Evolutionary conservation across 2,329 filamentous ascomycete species (phyloP), one percentile per base, ranked within the genome.

Genomic region (Teratosphaeria zuluensis): DNA sequence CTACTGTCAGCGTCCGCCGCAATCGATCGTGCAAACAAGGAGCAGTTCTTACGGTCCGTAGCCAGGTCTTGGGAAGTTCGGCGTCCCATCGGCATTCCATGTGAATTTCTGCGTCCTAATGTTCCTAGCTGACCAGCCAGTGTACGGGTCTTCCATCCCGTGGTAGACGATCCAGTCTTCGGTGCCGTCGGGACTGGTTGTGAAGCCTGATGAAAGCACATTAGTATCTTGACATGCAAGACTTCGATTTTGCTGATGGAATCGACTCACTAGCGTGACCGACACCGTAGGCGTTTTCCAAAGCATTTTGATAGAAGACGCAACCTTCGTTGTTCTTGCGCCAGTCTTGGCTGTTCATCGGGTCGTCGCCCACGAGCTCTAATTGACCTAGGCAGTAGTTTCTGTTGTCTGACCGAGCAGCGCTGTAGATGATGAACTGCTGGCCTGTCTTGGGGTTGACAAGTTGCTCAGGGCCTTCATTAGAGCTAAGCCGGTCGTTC

Each of bases 121-220:
- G n/a, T 75, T 78, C 24, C 55, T 78, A 24, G 76, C 77, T 31
- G 63, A 65, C 78, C 77, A 80, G 0, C 78, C 76, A 54, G 73
- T 75, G 30, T 70, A 70, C n/a, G 77, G 76, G 63, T 80, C 73
- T 35, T 66, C 61, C 77, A 80, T 80, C 9, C 78, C 79, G 65
- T 80, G 78, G 65, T 81, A 81, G n/a, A 80, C 75, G 55, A 81
- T 77, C 76, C 77, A 81, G 57, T 77, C 70, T 66, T 81, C 75
- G 1, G 54, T 73, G 0, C 74, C 76, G 64, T 80, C 78, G 0
- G 76, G 77, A 58, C 74, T 77, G 57, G 74, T 78, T 5, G 74
- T 75, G 60, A 80, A 81, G 35, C 55, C 58, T 59, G 24, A 32
- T n/a, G 5, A 52, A 5, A 33, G 46, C 33, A 32, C 54, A 31